A percentile compares a stretch with the other conserved stretches of the same genome.
Conservation (phyloP, 192 early-diverging fungal species). For the Umbelopsis vinacea region DNA sequence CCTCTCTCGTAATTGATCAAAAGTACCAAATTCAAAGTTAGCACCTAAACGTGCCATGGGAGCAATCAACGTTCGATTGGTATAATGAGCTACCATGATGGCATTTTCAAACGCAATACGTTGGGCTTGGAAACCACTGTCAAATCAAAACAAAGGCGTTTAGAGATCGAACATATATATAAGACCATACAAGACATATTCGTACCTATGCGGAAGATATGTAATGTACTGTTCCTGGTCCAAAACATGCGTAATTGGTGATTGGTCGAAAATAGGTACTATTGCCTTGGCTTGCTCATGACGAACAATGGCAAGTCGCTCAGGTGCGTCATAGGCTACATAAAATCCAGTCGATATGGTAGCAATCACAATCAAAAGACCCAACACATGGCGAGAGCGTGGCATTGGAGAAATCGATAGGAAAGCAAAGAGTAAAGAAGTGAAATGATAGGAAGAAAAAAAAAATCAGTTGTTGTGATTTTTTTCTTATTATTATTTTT, state of each 20-base stretch:
- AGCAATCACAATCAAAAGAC: neutral
- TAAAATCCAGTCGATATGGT: conserved; percentile 8
- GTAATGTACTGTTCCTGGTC: conserved; percentile 25
- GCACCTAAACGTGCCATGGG: conserved; percentile 26
- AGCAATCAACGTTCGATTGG: conserved; percentile 25
- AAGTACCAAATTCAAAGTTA: conserved; percentile 19
- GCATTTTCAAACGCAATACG: conserved; percentile 36
- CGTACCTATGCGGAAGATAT: conserved; percentile 34
- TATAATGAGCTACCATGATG: conserved; percentile 27
- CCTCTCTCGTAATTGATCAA: conserved; percentile 4
- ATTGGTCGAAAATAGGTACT: neutral
- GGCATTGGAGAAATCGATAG: neutral
- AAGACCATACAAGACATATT: neutral
- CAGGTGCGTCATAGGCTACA: neutral
- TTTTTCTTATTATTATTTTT: neutral
- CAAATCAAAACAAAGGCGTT: neutral
- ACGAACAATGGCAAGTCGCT: neutral
- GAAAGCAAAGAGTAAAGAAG: neutral
- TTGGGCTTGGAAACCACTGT: conserved; percentile 31
- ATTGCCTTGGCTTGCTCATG: conserved; percentile 12
- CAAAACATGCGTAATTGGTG: neutral
- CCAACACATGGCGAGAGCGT: conserved; percentile 12
- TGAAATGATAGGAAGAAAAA: neutral
- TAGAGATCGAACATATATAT: neutral
- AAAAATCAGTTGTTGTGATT: neutral